Percentiles rank a stretch among this genome's conserved stretches.
These are phyloP conservation scores for Colletotrichum kahawae DNA, from an alignment of 2,329 filamentous ascomycete species.

Conservation along the genomic window DNA sequence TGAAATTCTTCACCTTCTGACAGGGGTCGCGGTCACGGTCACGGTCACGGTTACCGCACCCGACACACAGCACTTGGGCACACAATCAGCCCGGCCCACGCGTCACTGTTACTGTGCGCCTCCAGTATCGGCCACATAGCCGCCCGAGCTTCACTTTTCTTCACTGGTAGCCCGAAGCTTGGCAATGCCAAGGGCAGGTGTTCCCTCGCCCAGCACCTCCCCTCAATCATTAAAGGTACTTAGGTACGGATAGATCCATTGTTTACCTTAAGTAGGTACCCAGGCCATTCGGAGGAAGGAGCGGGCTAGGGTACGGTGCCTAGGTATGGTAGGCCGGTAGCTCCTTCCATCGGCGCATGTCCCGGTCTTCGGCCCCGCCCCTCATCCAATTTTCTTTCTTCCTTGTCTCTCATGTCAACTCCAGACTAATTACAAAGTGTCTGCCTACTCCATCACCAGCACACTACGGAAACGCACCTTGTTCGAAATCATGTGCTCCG, in stretches of 20 bases:
- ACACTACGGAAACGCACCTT: slow-evolving; percentile 52
- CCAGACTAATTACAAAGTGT: background rate
- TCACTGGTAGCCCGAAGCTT: background rate
- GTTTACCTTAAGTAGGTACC: background rate
- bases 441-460: slow-evolving; percentile 38
- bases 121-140: background rate
- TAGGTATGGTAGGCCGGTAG: background rate
- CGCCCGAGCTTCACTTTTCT: background rate
- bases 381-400: background rate
- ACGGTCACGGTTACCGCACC: background rate
- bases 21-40: background rate
- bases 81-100: background rate
- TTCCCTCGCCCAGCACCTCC: background rate
- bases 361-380: background rate
- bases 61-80: background rate
- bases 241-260: no score
- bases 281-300: no score
- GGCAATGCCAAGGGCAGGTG: background rate
- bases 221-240: background rate
- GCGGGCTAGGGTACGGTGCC: background rate
- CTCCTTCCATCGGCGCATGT: background rate
- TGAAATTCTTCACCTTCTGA: background rate
- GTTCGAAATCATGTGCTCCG: slow-evolving; percentile 44
- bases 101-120: background rate
- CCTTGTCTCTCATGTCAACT: background rate